Evolutionary conservation across 129 eudicot species (phyloP), one percentile per base, ranked within the genome.

Genomic region (Arctium minus): DNA sequence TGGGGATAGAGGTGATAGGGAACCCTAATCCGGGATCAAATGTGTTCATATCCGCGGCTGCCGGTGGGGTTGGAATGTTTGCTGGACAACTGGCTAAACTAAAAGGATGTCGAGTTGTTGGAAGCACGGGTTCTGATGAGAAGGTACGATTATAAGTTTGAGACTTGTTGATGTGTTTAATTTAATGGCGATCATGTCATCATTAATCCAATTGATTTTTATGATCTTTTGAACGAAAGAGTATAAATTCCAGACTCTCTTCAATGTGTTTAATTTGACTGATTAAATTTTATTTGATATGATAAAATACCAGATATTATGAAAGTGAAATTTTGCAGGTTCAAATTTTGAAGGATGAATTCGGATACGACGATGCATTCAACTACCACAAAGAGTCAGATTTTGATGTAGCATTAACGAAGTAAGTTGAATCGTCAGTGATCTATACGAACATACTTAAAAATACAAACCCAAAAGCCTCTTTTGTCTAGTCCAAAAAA

Each of bases 71-170:
- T 22, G 91, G 91, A 70, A 79, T 85, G 74, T 72, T 75, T 64
- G 91, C 91, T 18, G 91, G 91, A 9, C 91, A 88, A 60, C 75
- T 88, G 82, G 89, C 91, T 5, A 88, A 88, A 46, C 80, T 88
- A 10, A 88, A 85, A 85, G 91, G 91, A 31, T 88, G 91, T 37
- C 85, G 85, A 39, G 89, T 85, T 29, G 40, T 88, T 42, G 91
- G 91, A 44, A 88, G 91, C 81, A 82, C 88, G 0, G 91, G 91
- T 15, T 82, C 89, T 0, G 87, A 85, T 44, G 87, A 85, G 10
- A 88, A 88, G 89, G 91, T 82, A 76, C 71, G 0, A 60, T 17
- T 56, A 70, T 70, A 31, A 70, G 39, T 31, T 31, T 3, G 74
- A 70, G 6, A 53, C 64, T 0, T 2, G 64, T 53, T 53, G 64